Conservation (phyloP, 306 rosid genomes). For the Phaseolus lunatus region DNA sequence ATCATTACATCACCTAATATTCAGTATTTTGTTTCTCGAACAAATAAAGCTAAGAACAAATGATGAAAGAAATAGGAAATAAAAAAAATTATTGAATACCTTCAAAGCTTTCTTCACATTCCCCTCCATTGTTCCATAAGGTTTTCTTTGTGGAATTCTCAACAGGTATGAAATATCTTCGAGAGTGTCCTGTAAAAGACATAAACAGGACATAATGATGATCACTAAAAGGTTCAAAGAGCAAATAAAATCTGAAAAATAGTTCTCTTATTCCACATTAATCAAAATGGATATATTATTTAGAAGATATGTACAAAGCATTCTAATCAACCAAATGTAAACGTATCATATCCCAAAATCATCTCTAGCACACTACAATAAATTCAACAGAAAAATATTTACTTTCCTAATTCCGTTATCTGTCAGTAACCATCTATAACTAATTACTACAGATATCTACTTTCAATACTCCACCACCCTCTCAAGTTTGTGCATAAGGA, state of each 20-base stretch:
- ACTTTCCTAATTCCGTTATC: background rate
- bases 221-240: slow-evolving; percentile 8
- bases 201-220: slow-evolving; percentile 25
- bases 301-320: background rate
- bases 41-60: slow-evolving; percentile 13
- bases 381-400: background rate
- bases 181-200: slow-evolving; percentile 68
- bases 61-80: background rate
- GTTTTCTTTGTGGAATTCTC: slow-evolving; percentile 95
- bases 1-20: slow-evolving; percentile 24
- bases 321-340: background rate
- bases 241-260: background rate
- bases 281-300: slow-evolving; percentile 14
- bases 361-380: background rate
- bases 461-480: background rate
- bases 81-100: slow-evolving; percentile 48
- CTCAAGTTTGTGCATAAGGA: background rate
- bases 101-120: slow-evolving; percentile 91
- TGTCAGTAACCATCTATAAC: background rate
- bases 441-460: background rate
- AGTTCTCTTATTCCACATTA: background rate
- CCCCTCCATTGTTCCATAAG: slow-evolving; percentile 96
- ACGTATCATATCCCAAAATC: background rate
- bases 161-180: slow-evolving; percentile 86
- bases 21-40: slow-evolving; percentile 9